Conservation (phyloP, 192 early-diverging fungal genomes). For the Entomortierella chlamydospora region DNA sequence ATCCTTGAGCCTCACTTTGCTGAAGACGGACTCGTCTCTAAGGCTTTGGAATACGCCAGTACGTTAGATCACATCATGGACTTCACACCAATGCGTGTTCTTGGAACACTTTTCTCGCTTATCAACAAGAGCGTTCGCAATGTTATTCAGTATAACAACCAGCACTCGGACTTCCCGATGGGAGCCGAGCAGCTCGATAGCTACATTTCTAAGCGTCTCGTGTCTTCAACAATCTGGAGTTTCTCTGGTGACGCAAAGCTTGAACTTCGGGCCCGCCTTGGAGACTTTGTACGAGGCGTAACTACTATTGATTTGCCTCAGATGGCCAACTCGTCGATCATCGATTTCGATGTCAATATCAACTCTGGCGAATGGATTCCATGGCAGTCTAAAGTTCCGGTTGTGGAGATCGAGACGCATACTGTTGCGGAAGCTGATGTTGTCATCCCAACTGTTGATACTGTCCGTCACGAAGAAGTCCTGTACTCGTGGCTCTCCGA, state of each 20-base stretch:
- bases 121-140: constrained; percentile 87
- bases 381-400: constrained; percentile 91
- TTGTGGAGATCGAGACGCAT: constrained; percentile 95
- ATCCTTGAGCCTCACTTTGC: constrained; percentile 80
- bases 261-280: constrained; percentile 76
- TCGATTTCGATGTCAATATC: constrained; percentile 92
- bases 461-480: constrained; percentile 96
- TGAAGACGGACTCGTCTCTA: constrained; percentile 79
- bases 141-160: constrained; percentile 89
- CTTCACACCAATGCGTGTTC: constrained; percentile 86
- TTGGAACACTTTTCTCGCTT: constrained; percentile 91
- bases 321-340: constrained; percentile 65
- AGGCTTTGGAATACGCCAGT: constrained; percentile 74
- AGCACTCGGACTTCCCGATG: constrained; percentile 97
- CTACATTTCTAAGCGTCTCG: constrained; percentile 87
- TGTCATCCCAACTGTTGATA: constrained; percentile 98
- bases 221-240: constrained; percentile 92
- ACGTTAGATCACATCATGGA: constrained; percentile 98
- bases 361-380: constrained; percentile 88
- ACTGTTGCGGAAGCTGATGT: constrained; percentile 91
- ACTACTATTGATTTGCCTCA: constrained; percentile 83
- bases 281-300: constrained; percentile 82
- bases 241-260: constrained; percentile 91
- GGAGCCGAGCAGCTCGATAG: constrained; percentile 75
- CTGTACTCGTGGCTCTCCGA: constrained; percentile 96